phyloP scores from a whole-genome alignment of 495 filamentous ascomycete species.

The Cercophora newfieldiana region DNA sequence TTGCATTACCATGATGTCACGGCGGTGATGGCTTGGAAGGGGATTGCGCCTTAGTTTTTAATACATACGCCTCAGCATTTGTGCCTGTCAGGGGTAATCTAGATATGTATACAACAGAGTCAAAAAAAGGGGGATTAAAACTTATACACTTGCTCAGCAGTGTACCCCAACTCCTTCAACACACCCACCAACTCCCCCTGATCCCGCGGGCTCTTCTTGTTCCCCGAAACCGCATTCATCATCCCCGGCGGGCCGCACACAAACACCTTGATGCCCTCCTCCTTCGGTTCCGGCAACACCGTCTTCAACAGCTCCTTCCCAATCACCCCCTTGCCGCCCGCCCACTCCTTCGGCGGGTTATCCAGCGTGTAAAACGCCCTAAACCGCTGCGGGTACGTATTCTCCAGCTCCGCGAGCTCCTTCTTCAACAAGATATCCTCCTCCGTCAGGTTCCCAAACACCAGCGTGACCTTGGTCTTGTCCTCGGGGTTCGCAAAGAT shows the following conservation, averaged over 20 bases:
- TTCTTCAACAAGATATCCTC: conserved; percentile 86
- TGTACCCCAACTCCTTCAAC: conserved; percentile 89
- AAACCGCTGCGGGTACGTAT: conserved; percentile 91
- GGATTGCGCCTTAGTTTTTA: not conserved
- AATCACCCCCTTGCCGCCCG: conserved; percentile 72
- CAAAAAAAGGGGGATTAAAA: conserved; percentile 57
- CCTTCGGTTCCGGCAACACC: conserved; percentile 84
- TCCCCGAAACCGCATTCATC: conserved; percentile 90
- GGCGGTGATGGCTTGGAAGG: conserved; percentile 15
- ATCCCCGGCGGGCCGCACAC: conserved; percentile 85
- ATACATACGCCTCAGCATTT: not conserved
- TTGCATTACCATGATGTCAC: conserved; percentile 24
- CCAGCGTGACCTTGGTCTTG: conserved; percentile 92
- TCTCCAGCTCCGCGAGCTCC: conserved; percentile 80
- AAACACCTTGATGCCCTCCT: conserved; percentile 89
- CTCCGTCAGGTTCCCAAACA: conserved; percentile 85
- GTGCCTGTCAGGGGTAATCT: too few species aligned
- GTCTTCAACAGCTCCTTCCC: conserved; percentile 89
- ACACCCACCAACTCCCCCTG: conserved; percentile 86
- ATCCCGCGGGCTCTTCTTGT: conserved; percentile 84
- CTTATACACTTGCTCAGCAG: conserved; percentile 94
- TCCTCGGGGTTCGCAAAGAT: conserved; percentile 97
- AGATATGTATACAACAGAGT: not conserved
- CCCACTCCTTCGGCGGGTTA: conserved; percentile 80
- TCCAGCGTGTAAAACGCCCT: conserved; percentile 87